A percentile compares a stretch with the other conserved stretches of the same genome.
Conservation (phyloP, 805 yeast genomes). For the Danielozyma ontarioensis region DNA sequence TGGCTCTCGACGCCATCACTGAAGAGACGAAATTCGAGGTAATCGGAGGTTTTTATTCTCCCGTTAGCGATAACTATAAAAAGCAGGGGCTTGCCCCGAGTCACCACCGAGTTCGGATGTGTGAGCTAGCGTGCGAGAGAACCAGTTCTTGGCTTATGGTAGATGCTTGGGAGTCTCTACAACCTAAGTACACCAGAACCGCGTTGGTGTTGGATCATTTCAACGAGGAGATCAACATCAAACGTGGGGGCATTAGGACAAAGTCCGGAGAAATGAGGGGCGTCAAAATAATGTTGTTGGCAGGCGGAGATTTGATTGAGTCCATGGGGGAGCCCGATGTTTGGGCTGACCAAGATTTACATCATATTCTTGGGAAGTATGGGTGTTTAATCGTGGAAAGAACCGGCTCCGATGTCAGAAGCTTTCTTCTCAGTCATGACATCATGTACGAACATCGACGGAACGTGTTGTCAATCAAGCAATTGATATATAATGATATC, state of each 20-base stretch:
- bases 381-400: slow-evolving; percentile 96
- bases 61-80: slow-evolving; percentile 87
- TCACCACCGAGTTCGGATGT: slow-evolving; percentile 91
- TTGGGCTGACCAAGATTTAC: slow-evolving; percentile 95
- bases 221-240: slow-evolving; percentile 88
- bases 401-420: slow-evolving; percentile 93
- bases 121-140: slow-evolving; percentile 96
- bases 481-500: slow-evolving; percentile 93
- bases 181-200: slow-evolving; percentile 85
- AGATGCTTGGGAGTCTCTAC: slow-evolving; percentile 97
- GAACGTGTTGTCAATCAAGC: slow-evolving; percentile 91
- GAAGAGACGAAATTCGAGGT: slow-evolving; percentile 94
- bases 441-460: slow-evolving; percentile 95
- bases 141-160: slow-evolving; percentile 98
- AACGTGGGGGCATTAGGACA: slow-evolving; percentile 75
- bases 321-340: slow-evolving; percentile 99
- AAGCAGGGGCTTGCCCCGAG: slow-evolving; percentile 91
- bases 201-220: slow-evolving; percentile 95
- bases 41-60: slow-evolving; percentile 93
- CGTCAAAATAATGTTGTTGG: slow-evolving; percentile 90
- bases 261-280: slow-evolving; percentile 62
- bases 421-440: slow-evolving; percentile 88
- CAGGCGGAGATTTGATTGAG: slow-evolving; percentile 97
- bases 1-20: slow-evolving; percentile 91
- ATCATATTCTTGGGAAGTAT: slow-evolving; percentile 90